phyloP scores from a whole-genome alignment of 2,329 filamentous ascomycete genomes.

The Dothideomycetes sp. region DNA sequence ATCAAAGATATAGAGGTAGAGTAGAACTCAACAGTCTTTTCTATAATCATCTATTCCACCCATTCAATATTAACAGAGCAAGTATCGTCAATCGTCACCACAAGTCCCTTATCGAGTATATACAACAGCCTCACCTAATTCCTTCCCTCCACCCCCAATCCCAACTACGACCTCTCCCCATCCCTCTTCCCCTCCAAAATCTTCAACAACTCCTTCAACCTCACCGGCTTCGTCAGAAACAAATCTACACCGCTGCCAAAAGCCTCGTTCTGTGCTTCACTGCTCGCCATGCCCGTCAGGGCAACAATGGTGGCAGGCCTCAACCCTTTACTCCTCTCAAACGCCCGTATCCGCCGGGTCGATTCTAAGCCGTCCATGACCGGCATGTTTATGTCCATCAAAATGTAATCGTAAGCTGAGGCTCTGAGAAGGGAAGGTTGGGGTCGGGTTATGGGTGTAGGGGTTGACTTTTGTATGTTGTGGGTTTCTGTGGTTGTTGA shows the following conservation, averaged over 20 bases:
- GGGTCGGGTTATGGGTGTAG: background rate
- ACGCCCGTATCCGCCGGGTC: constrained; percentile 8
- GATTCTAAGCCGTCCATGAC: constrained; percentile 10
- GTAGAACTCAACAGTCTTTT: too few species aligned
- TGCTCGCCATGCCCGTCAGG: constrained; percentile 24
- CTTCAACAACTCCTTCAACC: constrained; percentile 31
- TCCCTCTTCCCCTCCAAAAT: constrained; percentile 32
- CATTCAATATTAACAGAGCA: too few species aligned
- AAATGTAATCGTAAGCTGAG: constrained; percentile 30
- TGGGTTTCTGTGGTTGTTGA: background rate
- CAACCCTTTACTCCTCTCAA: constrained; percentile 8
- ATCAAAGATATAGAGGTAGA: constrained; percentile 15
- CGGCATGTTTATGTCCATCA: constrained; percentile 31
- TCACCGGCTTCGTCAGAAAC: constrained; percentile 25
- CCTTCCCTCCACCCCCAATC: too few species aligned
- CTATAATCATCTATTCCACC: too few species aligned
- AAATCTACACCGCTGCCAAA: constrained; percentile 24
- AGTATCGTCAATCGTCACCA: too few species aligned
- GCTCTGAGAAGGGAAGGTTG: background rate
- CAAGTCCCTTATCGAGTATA: too few species aligned
- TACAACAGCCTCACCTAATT: too few species aligned
- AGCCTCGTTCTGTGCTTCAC: constrained; percentile 23
- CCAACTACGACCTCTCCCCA: too few species aligned
- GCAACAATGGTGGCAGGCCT: constrained; percentile 22
- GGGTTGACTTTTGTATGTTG: too few species aligned